Base-by-base conservation (phyloP, 2,329 filamentous ascomycete species). In the Aspergillus ustus region DNA sequence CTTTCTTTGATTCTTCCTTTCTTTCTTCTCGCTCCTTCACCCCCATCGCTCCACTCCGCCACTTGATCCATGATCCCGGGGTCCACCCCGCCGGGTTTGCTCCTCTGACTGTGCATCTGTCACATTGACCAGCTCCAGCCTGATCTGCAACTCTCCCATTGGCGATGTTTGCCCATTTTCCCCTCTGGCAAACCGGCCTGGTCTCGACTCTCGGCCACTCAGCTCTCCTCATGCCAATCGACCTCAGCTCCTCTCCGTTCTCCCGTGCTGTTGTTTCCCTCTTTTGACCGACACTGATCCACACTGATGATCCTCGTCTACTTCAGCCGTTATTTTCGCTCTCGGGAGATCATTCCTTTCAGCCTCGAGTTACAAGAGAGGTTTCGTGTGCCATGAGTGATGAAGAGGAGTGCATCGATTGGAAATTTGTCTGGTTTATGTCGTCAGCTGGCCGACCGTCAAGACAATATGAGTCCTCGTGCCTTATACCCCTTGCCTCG, bases 31-130 rank as follows among this genome's bases (percentile, higher is more conserved):
- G 31, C 22, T 52, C 31, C 40, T 29, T 45, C 29, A 44, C 51
- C 17, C 37, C 11, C 40, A 43, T 29, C 40, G 19, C 11, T 43
- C 54, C 29, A 25, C 46, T 43, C 46, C 31, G 25, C 40, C 19
- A 28, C 29, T 20, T 7, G 15, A 55, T 44, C 31, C 25, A 17
- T 40, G 29, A 44, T 57, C 31, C 48, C 2, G 15, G 20, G 44
- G 49, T 50, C 58, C 46, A 61, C 59, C 45, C 43, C 25, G 19
- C 43, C 49, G 29, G 8, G 44, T 45, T 56, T 40, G 31, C 57
- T 51, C 25, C 52, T 49, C 37, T 45, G 58, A 45, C 37, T 58
- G 57, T 66, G 60, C 64, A 65, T 64, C 53, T 66, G 64, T 66
- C 66, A 66, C 64, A 66, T 64, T 61, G 22, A 51, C 19, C 31